Evolutionary conservation across 352 stramenopile genomes (phyloP), one percentile per base, ranked within the genome.

Genomic region (Globisporangium takayamanum): DNA sequence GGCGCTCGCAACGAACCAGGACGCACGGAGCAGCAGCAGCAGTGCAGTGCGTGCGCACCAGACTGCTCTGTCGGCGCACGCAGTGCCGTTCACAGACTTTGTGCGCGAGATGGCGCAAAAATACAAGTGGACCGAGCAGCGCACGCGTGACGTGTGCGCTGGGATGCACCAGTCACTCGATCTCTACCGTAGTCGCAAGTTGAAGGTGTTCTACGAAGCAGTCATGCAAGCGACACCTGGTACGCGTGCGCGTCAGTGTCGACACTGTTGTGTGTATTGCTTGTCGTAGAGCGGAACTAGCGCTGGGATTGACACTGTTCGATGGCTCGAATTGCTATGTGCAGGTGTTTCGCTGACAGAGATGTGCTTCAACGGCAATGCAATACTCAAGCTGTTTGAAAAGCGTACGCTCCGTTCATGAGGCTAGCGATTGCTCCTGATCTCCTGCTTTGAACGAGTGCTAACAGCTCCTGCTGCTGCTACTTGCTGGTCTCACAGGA

Each of bases 331-430:
- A 10, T 15, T 48, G 44, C 44, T 49, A 10, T 56, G 60, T 60
- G 10, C 39, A 84, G 74, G 55, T 18, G 37, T 75, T 22, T 72
- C 53, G 22, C 61, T 77, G 52, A 54, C 56, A 46, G 62, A 72
- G 8, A 47, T 79, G 25, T 73, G 74, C 18, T 60, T 63, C 28
- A 30, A 71, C 44, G 72, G 49, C 6, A 58, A 79, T 14, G 50
- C 66, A n/a, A 73, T 84, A 53, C 20, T 86, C 16, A 72, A 64
- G 28, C 44, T 67, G 33, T 82, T 80, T 57, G 56, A 82, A 46
- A 53, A 74, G 37, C 66, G 76, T 84, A 76, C 50, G 76, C 45
- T 18, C 28, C 15, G 33, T 11, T 30, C 12, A 2, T 11, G 18
- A 46, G 28, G 2, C 30, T 26, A 15, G 4, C 25, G 22, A 1